Evolutionary conservation across 2,329 filamentous ascomycete species (phyloP), one percentile per base, ranked within the genome.

Genomic region (Thyridium curvatum): DNA sequence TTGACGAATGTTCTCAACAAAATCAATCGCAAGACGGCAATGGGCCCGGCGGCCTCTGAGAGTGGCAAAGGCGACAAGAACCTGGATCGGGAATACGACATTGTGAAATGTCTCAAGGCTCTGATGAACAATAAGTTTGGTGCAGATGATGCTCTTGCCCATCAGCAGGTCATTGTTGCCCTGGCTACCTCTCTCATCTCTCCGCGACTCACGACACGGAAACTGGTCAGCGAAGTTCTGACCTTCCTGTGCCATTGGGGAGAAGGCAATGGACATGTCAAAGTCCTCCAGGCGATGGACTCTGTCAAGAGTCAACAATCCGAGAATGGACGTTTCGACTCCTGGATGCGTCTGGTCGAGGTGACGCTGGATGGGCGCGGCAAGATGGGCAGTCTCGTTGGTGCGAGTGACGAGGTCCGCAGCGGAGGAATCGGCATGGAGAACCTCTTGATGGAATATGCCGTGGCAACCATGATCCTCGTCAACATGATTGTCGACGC

Each of bases 101-200:
- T 98, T 46, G 80, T 95, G 58, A 98, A 98, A 66, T 97, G 93
- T 66, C 66, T 98, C 42, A 97, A 97, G 69, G 89, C 90, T 26
- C 66, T 97, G 41, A 94, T 97, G 85, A 98, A 98, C 78, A 98
- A 96, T 76, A 96, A 95, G 60, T 97, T 94, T 60, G 93, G 93
- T 45, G 93, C 93, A 45, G 93, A 98, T 58, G 90, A 98, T 72
- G 93, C 93, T 14, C 71, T 98, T 41, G 72, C 79, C 44, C 90
- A 97, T 57, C 86, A 93, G 56, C 87, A 91, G 56, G 86, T 97
- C 46, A 83, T 96, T 46, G 80, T 94, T 41, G 86, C 93, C 2
- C 72, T 98, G 33, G 86, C 84, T 36, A 89, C 81, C 16, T 95
- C 88, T 29, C 71, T 98, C 41, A 86, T 90, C 38, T 95, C 90